Evolutionary conservation across 257 asterid genomes (phyloP).

Genomic region (Nicotiana sylvestris): DNA sequence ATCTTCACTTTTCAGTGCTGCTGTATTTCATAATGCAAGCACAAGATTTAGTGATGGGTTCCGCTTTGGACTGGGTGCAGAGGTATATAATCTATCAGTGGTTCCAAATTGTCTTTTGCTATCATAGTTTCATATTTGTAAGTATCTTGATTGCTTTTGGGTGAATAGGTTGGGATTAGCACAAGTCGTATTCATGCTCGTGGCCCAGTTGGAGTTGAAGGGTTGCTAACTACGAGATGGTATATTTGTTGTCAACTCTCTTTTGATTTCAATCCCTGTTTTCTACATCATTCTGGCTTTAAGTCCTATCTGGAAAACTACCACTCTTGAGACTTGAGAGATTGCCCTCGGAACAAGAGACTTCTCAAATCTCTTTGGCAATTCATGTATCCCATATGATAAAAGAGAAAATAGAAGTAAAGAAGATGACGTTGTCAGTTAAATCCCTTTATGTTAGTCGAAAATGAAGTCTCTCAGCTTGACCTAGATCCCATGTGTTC

Average conservation of each 20-base stretch:
- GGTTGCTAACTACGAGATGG: constrained; percentile 93
- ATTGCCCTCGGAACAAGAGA: background rate
- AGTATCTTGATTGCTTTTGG: constrained; percentile 3
- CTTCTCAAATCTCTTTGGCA: background rate
- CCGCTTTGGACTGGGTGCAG: constrained; percentile 95
- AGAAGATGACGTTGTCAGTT: background rate
- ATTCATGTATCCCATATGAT: background rate
- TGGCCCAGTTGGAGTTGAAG: constrained; percentile 98
- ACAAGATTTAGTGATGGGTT: constrained; percentile 87
- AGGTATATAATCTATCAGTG: constrained; percentile 42
- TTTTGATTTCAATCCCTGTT: background rate
- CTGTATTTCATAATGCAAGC: constrained; percentile 91
- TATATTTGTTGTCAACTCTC: constrained; percentile 18
- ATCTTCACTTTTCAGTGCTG: constrained; percentile 58
- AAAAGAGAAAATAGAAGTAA: constrained; percentile 2
- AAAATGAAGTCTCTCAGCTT: background rate
- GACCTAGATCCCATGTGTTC: background rate
- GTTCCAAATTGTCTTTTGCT: background rate
- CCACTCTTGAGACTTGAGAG: background rate
- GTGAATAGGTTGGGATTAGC: constrained; percentile 82
- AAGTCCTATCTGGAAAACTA: background rate
- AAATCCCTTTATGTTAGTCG: background rate
- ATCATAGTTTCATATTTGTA: constrained; percentile 1
- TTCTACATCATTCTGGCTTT: background rate
- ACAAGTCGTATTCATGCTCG: constrained; percentile 97